A percentile compares a stretch with the other conserved stretches of the same genome.
These are phyloP conservation scores for Epichloe uncinata DNA, from an alignment of 2,329 filamentous ascomycete genomes.

Conservation along the genomic window DNA sequence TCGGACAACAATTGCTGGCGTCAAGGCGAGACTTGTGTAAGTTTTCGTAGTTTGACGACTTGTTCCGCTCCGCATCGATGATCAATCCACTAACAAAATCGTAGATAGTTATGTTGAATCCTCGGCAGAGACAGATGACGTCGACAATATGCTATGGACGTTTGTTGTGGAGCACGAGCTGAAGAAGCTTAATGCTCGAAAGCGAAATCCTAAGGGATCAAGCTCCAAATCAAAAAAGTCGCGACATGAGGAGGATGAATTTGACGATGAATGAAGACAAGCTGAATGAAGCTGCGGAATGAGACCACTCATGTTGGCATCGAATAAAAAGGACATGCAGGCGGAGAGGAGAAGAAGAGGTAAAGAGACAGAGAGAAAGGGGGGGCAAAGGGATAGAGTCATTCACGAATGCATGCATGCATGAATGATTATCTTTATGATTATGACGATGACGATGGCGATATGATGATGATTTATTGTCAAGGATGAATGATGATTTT, in stretches of 20 bases:
- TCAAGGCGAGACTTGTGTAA: constrained; percentile 24
- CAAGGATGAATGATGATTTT: constrained; percentile 15
- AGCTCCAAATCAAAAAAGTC: constrained; percentile 14
- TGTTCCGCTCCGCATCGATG: background rate
- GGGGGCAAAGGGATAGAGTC: background rate
- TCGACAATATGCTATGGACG: constrained; percentile 16
- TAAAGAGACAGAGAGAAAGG: too few species aligned
- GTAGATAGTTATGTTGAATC: constrained; percentile 20
- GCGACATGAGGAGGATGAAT: constrained; percentile 9
- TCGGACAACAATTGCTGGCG: constrained; percentile 20
- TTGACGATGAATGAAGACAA: constrained; percentile 13
- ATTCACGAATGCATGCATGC: background rate
- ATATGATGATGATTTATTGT: constrained; percentile 3
- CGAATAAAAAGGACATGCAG: background rate
- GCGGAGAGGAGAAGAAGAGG: background rate
- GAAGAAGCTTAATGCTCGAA: constrained; percentile 25
- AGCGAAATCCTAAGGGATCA: constrained; percentile 15
- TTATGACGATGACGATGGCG: constrained; percentile 4
- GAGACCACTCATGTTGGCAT: too few species aligned
- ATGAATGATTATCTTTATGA: constrained; percentile 1
- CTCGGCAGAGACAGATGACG: constrained; percentile 9
- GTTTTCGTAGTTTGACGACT: constrained; percentile 5
- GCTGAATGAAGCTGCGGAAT: background rate
- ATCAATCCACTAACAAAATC: background rate
- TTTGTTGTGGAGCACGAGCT: constrained; percentile 26